Evolutionary conservation across 2,329 filamentous ascomycete genomes (phyloP).

Genomic region (Tolypocladium ophioglossoides): DNA sequence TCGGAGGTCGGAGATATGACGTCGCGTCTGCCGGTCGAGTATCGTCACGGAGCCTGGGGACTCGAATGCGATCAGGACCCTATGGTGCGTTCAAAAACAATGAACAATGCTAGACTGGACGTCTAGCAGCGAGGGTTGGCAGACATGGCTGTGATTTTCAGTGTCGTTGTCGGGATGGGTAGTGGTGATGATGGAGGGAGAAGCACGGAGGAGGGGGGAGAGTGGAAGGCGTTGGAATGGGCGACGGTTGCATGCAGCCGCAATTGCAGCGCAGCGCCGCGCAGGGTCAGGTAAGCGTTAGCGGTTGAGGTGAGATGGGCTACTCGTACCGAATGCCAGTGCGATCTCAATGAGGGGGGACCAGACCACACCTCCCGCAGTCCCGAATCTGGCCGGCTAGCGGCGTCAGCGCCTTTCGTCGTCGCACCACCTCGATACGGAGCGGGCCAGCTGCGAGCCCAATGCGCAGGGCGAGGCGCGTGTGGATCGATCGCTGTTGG

Average conservation of each 20-base stretch:
- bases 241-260: background rate
- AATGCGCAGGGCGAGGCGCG: background rate
- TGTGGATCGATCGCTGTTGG: background rate
- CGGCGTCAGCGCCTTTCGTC: background rate
- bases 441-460: background rate
- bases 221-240: background rate
- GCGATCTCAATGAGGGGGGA: background rate
- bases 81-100: constrained; percentile 6
- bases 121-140: constrained; percentile 12
- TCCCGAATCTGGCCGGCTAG: background rate
- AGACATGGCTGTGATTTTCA: constrained; percentile 10
- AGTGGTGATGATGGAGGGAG: constrained; percentile 4
- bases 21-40: background rate
- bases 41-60: constrained; percentile 4
- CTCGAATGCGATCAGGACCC: constrained; percentile 6
- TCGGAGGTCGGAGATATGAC: background rate
- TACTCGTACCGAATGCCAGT: background rate
- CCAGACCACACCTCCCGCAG: background rate
- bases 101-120: constrained; percentile 12
- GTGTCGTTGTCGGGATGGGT: background rate
- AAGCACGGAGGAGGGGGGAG: background rate
- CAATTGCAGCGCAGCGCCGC: background rate
- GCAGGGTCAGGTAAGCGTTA: background rate
- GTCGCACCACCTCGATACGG: background rate
- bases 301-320: background rate